phyloP scores from a whole-genome alignment of 139 green algal species.

The Chlamydomonas sp. region DNA sequence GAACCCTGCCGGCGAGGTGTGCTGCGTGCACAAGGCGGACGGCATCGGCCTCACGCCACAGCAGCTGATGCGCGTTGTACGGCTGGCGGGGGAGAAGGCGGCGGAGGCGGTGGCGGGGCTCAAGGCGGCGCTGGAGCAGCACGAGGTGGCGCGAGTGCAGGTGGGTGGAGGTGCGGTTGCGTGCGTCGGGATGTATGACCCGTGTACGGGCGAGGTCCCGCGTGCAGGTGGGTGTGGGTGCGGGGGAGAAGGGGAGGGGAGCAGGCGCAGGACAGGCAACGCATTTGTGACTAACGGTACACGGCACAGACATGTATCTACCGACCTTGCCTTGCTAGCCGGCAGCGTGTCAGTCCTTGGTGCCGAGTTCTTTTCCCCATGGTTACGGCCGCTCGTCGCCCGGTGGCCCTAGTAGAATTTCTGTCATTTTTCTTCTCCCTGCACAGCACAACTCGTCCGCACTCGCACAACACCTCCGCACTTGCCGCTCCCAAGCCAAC shows the following conservation, averaged over 20 bases:
- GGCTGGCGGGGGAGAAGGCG: conserved; percentile 37
- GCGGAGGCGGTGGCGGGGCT: conserved; percentile 59
- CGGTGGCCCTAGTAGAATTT: no score
- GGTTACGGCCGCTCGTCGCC: no score
- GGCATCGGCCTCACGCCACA: conserved; percentile 62
- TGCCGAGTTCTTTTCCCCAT: no score
- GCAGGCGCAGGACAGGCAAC: not conserved
- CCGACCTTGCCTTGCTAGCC: no score
- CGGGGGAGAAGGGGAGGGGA: not conserved
- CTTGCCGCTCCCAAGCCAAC: no score
- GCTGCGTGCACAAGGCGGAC: conserved; percentile 80
- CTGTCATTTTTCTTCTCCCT: no score
- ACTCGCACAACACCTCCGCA: no score
- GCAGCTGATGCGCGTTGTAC: conserved; percentile 55
- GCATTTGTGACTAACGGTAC: no score
- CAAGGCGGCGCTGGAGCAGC: conserved; percentile 61
- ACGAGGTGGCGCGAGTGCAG: conserved; percentile 67
- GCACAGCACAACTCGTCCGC: no score
- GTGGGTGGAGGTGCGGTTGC: not conserved
- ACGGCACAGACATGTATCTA: no score
- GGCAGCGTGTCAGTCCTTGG: no score
- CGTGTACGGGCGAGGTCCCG: no score
- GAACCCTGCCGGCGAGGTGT: conserved; percentile 71
- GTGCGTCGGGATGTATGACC: not conserved
- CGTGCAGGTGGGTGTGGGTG: not conserved